These are phyloP conservation scores for Knufia fluminis DNA, from an alignment of 2,329 filamentous ascomycete species.

Conservation along the genomic window DNA sequence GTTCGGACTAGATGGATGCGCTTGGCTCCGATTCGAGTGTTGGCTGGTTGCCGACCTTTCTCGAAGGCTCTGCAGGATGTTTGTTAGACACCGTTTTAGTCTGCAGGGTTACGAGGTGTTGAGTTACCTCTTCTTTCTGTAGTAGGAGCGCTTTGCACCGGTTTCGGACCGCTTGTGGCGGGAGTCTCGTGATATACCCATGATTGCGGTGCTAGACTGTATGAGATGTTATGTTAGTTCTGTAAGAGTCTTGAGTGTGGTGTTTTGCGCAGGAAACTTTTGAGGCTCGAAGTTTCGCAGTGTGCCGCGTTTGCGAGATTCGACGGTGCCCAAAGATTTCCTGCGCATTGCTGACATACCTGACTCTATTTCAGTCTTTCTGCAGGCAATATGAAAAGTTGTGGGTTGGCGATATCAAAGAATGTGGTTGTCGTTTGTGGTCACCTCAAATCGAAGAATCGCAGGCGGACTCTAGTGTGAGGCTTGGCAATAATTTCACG, in stretches of 20 bases:
- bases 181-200: constrained; percentile 99
- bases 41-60: constrained; percentile 97
- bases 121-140: constrained; percentile 56
- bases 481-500: not conserved
- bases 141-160: constrained; percentile 93
- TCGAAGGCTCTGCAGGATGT: constrained; percentile 89
- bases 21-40: constrained; percentile 98
- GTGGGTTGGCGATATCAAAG: constrained; percentile 4
- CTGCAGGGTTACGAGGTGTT: constrained; percentile 7
- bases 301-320: too few species aligned
- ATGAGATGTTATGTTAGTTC: constrained; percentile 4
- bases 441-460: constrained; percentile 6
- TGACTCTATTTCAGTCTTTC: constrained; percentile 15
- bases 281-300: not conserved
- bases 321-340: too few species aligned
- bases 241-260: not conserved
- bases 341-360: constrained; percentile 11
- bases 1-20: constrained; percentile 94
- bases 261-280: not conserved
- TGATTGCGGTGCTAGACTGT: constrained; percentile 61
- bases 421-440: constrained; percentile 2
- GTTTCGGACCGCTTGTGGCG: constrained; percentile 99
- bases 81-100: constrained; percentile 60
- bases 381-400: constrained; percentile 15
- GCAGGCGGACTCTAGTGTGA: not conserved